A percentile compares a stretch with the other conserved stretches of the same genome.
phyloP scores from a whole-genome alignment of 306 rosid species.

The Fragaria vesca region DNA sequence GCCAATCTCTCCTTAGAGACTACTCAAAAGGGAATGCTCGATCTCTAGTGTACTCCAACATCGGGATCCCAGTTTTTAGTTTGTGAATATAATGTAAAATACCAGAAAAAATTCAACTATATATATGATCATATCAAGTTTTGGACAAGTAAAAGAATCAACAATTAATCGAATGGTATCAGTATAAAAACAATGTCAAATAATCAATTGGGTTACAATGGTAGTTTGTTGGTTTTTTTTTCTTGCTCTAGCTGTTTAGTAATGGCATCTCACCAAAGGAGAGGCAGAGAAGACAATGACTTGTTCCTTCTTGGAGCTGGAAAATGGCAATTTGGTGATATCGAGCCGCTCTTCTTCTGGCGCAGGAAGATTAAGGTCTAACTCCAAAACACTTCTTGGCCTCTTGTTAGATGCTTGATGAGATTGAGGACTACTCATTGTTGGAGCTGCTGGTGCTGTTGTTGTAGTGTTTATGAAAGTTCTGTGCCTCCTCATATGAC shows the following conservation, averaged over 20 bases:
- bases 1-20: slow-evolving; percentile 3
- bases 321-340: slow-evolving; percentile 44
- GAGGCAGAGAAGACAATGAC: slow-evolving; percentile 68
- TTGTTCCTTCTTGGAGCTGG: slow-evolving; percentile 35
- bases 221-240: neutral
- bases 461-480: slow-evolving; percentile 26
- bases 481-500: slow-evolving; percentile 93
- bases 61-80: too few species aligned
- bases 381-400: slow-evolving; percentile 44
- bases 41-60: neutral
- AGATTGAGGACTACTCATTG: slow-evolving; percentile 14
- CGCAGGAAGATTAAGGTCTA: slow-evolving; percentile 89
- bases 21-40: neutral
- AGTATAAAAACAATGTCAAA: slow-evolving; percentile 22
- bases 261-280: slow-evolving; percentile 76
- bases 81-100: neutral
- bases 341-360: slow-evolving; percentile 58
- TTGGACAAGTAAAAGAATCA: slow-evolving; percentile 32
- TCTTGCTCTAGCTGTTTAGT: slow-evolving; percentile 28
- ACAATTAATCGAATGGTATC: slow-evolving; percentile 17
- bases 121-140: slow-evolving; percentile 4
- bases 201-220: slow-evolving; percentile 3
- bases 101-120: slow-evolving; percentile 24
- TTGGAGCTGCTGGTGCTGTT: neutral
- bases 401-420: slow-evolving; percentile 33